Conservation (phyloP, 805 yeast species). For the Yarrowia osloensis region DNA sequence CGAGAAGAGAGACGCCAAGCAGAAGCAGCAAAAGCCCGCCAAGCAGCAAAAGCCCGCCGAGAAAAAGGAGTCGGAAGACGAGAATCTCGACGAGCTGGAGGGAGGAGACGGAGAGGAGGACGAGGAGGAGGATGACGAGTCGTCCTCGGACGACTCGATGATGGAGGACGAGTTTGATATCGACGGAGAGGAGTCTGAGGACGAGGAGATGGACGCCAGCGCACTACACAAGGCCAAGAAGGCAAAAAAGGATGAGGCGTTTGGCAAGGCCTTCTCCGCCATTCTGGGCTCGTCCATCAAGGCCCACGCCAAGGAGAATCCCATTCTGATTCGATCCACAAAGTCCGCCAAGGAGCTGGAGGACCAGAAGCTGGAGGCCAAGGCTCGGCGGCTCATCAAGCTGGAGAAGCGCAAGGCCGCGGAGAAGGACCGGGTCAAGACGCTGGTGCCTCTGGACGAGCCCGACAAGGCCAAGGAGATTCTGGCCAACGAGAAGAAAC, state of each 20-base stretch:
- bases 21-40: background rate
- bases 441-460: constrained; percentile 66
- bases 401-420: constrained; percentile 70
- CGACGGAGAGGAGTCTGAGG: constrained; percentile 17
- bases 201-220: constrained; percentile 27
- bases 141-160: constrained; percentile 13
- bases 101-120: constrained; percentile 4
- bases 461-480: constrained; percentile 56
- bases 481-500: constrained; percentile 65
- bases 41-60: background rate
- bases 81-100: constrained; percentile 31
- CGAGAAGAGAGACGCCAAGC: constrained; percentile 1
- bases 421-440: constrained; percentile 66
- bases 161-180: constrained; percentile 28
- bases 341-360: constrained; percentile 74
- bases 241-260: constrained; percentile 67
- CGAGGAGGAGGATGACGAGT: constrained; percentile 6
- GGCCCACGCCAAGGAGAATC: constrained; percentile 86
- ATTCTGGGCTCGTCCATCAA: constrained; percentile 82
- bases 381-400: constrained; percentile 70
- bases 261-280: constrained; percentile 81
- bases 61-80: constrained; percentile 26
- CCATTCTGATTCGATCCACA: constrained; percentile 81
- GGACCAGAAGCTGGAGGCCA: constrained; percentile 75
- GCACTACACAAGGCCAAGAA: constrained; percentile 47